Evolutionary conservation across 2,329 filamentous ascomycete genomes (phyloP).

Genomic region (Shiraia sp.): DNA sequence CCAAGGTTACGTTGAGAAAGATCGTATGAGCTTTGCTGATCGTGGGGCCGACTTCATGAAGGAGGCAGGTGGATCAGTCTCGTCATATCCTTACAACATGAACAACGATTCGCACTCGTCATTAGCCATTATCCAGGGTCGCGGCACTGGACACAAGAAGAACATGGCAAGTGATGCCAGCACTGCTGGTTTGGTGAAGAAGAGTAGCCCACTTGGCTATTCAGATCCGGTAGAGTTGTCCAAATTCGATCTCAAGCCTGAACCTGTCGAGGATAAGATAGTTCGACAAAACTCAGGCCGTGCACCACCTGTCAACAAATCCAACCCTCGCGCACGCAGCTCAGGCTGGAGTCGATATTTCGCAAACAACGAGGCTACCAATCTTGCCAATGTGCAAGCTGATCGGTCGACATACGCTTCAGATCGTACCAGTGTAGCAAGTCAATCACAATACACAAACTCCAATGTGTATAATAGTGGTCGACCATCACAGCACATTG

Average conservation of each 20-base stretch:
- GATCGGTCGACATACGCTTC: slow-evolving; percentile 48
- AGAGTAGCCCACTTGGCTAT: slow-evolving; percentile 49
- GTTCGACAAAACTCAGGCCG: slow-evolving; percentile 44
- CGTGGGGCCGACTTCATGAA: slow-evolving; percentile 58
- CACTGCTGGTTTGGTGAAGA: slow-evolving; percentile 64
- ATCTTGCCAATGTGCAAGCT: slow-evolving; percentile 63
- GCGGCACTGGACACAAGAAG: slow-evolving; percentile 54
- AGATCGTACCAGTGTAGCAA: slow-evolving; percentile 44
- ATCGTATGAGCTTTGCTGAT: slow-evolving; percentile 55
- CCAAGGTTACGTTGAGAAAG: slow-evolving; percentile 53
- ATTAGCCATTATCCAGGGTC: slow-evolving; percentile 58
- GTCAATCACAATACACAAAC: slow-evolving; percentile 56
- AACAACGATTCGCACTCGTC: slow-evolving; percentile 47
- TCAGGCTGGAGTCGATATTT: slow-evolving; percentile 81
- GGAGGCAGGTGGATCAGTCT: slow-evolving; percentile 51
- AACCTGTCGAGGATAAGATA: slow-evolving; percentile 34
- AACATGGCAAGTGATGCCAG: slow-evolving; percentile 62
- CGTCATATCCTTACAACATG: slow-evolving; percentile 36
- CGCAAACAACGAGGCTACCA: slow-evolving; percentile 68
- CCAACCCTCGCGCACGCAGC: slow-evolving; percentile 50
- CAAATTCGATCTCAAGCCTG: slow-evolving; percentile 48
- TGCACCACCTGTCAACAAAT: slow-evolving; percentile 19
- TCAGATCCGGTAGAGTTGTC: slow-evolving; percentile 49
- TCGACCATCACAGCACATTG: slow-evolving; percentile 70
- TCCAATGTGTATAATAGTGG: slow-evolving; percentile 55